These are phyloP conservation scores for Kwoniella bestiolae DNA, from an alignment of 768 basidiomycete species.

Conservation along the genomic window DNA sequence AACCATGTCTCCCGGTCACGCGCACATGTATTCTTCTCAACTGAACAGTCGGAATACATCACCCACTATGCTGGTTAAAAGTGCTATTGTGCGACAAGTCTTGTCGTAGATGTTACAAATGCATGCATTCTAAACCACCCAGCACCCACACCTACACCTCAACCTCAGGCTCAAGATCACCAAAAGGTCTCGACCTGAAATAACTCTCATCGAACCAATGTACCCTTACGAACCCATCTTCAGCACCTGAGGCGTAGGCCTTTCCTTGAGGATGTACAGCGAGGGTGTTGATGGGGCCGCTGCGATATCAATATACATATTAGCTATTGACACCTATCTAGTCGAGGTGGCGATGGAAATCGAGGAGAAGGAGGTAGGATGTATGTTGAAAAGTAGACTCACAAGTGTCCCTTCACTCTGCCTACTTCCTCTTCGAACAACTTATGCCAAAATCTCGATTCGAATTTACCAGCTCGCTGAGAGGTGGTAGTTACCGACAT, in stretches of 20 bases:
- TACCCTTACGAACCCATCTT: slow-evolving; percentile 76
- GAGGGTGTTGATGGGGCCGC: slow-evolving; percentile 65
- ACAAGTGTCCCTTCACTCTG: slow-evolving; percentile 98
- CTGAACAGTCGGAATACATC: no score
- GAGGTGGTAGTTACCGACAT: slow-evolving; percentile 97
- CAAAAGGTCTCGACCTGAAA: slow-evolving; percentile 88
- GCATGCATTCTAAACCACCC: slow-evolving; percentile 12
- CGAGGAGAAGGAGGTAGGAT: no score
- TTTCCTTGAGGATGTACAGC: slow-evolving; percentile 89
- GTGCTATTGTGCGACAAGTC: no score
- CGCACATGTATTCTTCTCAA: no score
- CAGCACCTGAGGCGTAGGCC: slow-evolving; percentile 89
- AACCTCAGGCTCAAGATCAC: slow-evolving; percentile 77
- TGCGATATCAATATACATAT: no score
- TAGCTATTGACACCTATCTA: no score
- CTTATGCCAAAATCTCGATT: slow-evolving; percentile 97
- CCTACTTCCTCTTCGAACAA: slow-evolving; percentile 96
- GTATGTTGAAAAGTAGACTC: slow-evolving; percentile 56
- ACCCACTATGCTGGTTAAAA: no score
- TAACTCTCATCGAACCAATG: slow-evolving; percentile 85
- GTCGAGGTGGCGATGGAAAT: no score
- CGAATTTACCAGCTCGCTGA: slow-evolving; percentile 92
- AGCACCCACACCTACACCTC: slow-evolving; percentile 50
- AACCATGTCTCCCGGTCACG: no score
- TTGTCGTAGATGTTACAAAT: slow-evolving; percentile 29